These are phyloP conservation scores for Periglandula ipomoeae DNA, from an alignment of 2,329 filamentous ascomycete genomes.

Conservation along the genomic window DNA sequence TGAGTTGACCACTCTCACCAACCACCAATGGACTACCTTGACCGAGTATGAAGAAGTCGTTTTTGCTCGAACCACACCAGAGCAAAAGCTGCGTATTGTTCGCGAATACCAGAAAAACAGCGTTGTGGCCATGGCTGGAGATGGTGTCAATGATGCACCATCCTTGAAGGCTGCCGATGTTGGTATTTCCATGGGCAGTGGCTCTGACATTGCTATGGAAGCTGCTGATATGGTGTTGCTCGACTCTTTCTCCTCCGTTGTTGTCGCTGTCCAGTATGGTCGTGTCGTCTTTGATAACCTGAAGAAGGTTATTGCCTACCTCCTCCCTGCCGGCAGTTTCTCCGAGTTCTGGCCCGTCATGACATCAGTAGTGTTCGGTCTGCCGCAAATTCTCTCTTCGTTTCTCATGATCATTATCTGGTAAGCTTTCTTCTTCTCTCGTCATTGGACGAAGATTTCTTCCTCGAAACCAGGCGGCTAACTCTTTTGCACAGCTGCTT, in stretches of 20 bases:
- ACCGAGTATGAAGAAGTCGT: slow-evolving; percentile 60
- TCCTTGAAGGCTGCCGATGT: slow-evolving; percentile 74
- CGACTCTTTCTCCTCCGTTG: slow-evolving; percentile 62
- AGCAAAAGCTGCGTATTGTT: slow-evolving; percentile 75
- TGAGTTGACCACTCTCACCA: slow-evolving; percentile 56
- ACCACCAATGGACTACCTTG: slow-evolving; percentile 60
- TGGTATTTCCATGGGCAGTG: slow-evolving; percentile 72
- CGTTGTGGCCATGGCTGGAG: slow-evolving; percentile 76
- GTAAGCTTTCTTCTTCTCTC: slow-evolving; percentile 19
- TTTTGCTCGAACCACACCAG: slow-evolving; percentile 66
- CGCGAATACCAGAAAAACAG: slow-evolving; percentile 58
- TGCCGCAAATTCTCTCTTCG: slow-evolving; percentile 63
- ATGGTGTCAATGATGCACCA: slow-evolving; percentile 80
- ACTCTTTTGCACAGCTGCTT: slow-evolving; percentile 47
- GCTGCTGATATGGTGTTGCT: slow-evolving; percentile 76
- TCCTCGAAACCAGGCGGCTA: no score
- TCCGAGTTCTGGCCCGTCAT: slow-evolving; percentile 70
- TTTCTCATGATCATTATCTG: slow-evolving; percentile 65
- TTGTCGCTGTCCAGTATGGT: slow-evolving; percentile 63
- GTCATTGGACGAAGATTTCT: background rate
- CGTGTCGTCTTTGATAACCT: slow-evolving; percentile 73
- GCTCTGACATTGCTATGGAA: slow-evolving; percentile 74
- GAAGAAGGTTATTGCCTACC: slow-evolving; percentile 62
- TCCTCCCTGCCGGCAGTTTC: slow-evolving; percentile 65
- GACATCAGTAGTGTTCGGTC: slow-evolving; percentile 61